These are phyloP conservation scores for Chalaropsis ovoidea DNA, from an alignment of 2,329 filamentous ascomycete genomes.

Conservation along the genomic window DNA sequence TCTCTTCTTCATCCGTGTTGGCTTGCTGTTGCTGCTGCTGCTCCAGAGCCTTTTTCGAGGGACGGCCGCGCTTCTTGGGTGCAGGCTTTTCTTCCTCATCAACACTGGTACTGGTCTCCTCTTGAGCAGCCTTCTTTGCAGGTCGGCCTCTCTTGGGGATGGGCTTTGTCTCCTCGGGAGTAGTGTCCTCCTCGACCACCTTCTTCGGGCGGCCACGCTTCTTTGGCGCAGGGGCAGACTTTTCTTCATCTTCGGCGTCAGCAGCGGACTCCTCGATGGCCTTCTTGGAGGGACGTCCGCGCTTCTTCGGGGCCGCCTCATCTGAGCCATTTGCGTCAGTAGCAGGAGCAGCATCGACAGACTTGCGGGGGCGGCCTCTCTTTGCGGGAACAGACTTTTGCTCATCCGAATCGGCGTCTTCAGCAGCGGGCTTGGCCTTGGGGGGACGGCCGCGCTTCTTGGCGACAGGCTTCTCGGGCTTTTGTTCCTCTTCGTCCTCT, in stretches of 20 bases:
- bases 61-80: slow-evolving; percentile 30
- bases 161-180: slow-evolving; percentile 29
- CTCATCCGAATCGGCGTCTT: neutral
- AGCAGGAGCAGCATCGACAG: neutral
- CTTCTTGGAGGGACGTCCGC: slow-evolving; percentile 21
- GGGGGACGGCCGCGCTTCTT: slow-evolving; percentile 23
- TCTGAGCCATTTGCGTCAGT: neutral
- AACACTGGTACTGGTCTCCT: slow-evolving; percentile 30
- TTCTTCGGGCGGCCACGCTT: slow-evolving; percentile 20
- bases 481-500: slow-evolving; percentile 31
- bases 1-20: slow-evolving; percentile 16
- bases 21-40: slow-evolving; percentile 28
- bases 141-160: slow-evolving; percentile 18
- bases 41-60: slow-evolving; percentile 29
- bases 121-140: slow-evolving; percentile 30
- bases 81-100: slow-evolving; percentile 33
- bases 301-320: slow-evolving; percentile 21
- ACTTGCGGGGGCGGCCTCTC: slow-evolving; percentile 7
- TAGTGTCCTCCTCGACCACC: slow-evolving; percentile 19
- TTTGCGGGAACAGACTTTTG: slow-evolving; percentile 27
- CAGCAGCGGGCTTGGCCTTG: slow-evolving; percentile 22
- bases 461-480: slow-evolving; percentile 11
- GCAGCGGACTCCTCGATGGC: slow-evolving; percentile 15
- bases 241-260: slow-evolving; percentile 16
- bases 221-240: slow-evolving; percentile 14